Percentiles rank a stretch among this genome's conserved stretches.
phyloP scores from a whole-genome alignment of 2,329 filamentous ascomycete species.

The Mariannaea elegans region DNA sequence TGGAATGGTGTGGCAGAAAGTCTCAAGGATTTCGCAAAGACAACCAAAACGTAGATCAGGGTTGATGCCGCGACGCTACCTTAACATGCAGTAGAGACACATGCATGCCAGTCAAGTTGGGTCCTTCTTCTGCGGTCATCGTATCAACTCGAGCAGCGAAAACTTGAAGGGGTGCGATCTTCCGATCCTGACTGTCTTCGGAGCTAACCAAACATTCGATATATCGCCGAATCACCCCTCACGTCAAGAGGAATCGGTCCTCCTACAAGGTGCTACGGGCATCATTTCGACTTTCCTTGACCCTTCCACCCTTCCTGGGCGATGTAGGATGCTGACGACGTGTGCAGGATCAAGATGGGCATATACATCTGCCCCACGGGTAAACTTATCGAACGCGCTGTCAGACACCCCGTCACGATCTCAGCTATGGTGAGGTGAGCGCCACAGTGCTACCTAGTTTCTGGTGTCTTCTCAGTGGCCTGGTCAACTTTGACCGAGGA shows the following conservation, averaged over 20 bases:
- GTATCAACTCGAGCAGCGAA: not conserved
- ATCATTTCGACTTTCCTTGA: not conserved
- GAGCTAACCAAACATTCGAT: not conserved
- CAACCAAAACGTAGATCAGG: constrained; percentile 10
- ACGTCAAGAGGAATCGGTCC: too few species aligned
- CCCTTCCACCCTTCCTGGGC: not conserved
- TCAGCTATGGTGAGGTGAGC: not conserved
- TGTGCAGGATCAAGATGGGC: not conserved
- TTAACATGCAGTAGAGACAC: constrained; percentile 1
- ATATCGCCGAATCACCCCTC: constrained; percentile 4
- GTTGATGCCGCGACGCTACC: constrained; percentile 9
- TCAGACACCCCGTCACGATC: constrained; percentile 9
- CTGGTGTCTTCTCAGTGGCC: not conserved
- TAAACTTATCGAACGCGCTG: constrained; percentile 5
- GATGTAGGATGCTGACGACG: not conserved
- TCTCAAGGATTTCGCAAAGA: not conserved
- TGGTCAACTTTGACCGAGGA: not conserved
- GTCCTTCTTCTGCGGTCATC: constrained; percentile 19
- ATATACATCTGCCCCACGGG: constrained; percentile 3
- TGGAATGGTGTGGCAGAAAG: not conserved
- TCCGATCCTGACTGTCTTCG: constrained; percentile 16
- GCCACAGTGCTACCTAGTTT: not conserved
- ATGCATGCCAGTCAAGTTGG: constrained; percentile 17
- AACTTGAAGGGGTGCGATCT: constrained; percentile 15
- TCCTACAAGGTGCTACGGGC: too few species aligned